phyloP scores from a whole-genome alignment of 331 rosid genomes.

The Saraca asoca region DNA sequence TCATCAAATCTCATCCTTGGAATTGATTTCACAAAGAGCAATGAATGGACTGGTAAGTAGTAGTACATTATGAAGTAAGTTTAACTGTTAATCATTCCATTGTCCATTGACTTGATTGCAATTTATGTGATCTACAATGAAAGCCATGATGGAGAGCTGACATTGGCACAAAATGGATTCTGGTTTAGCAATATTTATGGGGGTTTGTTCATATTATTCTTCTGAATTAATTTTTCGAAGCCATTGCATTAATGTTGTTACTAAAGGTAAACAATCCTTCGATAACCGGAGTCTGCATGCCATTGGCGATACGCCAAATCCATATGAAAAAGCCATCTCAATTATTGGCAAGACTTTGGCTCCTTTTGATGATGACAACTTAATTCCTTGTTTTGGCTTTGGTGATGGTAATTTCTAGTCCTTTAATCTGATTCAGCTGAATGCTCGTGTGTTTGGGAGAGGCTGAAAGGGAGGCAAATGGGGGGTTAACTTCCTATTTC shows the following conservation, averaged over 20 bases:
- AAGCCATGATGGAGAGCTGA: neutral
- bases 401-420: slow-evolving; percentile 68
- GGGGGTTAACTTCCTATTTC: too few species aligned
- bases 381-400: slow-evolving; percentile 94
- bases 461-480: too few species aligned
- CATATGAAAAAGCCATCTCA: slow-evolving; percentile 79
- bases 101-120: too few species aligned
- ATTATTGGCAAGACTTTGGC: slow-evolving; percentile 84
- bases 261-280: slow-evolving; percentile 80
- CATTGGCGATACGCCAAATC: slow-evolving; percentile 70
- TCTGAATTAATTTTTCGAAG: slow-evolving; percentile 21
- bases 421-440: neutral
- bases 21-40: too few species aligned
- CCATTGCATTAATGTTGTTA: slow-evolving; percentile 36
- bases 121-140: neutral
- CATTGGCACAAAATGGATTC: slow-evolving; percentile 6
- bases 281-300: slow-evolving; percentile 73
- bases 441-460: too few species aligned
- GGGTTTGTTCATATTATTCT: slow-evolving; percentile 6
- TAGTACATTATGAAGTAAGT: slow-evolving; percentile 3
- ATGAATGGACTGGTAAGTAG: slow-evolving; percentile 74
- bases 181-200: neutral
- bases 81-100: neutral
- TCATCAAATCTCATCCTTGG: too few species aligned
- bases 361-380: slow-evolving; percentile 88